These are phyloP conservation scores for Phialemonium atrogriseum DNA, from an alignment of 2,329 filamentous ascomycete species.

Conservation along the genomic window DNA sequence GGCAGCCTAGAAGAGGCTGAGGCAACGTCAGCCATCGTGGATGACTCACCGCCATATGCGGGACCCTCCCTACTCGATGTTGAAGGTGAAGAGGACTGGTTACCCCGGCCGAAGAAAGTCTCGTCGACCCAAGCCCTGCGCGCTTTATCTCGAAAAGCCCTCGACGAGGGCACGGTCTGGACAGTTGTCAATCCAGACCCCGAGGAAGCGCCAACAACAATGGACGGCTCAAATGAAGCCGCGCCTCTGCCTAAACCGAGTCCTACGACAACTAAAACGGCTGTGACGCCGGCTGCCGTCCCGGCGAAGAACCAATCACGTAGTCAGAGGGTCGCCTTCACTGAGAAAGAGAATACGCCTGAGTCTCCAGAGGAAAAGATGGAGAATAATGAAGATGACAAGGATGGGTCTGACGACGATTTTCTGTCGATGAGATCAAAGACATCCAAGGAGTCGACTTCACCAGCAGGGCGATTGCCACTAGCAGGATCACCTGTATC, in stretches of 20 bases:
- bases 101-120: slow-evolving; percentile 23
- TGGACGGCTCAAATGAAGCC: slow-evolving; percentile 9
- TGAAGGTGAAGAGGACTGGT: slow-evolving; percentile 23
- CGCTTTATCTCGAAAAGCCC: slow-evolving; percentile 23
- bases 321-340: neutral
- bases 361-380: slow-evolving; percentile 10
- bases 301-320: too few relatives aligned
- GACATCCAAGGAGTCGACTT: slow-evolving; percentile 8
- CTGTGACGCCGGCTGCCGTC: too few relatives aligned
- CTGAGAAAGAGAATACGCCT: slow-evolving; percentile 1
- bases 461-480: slow-evolving; percentile 6
- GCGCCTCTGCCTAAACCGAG: neutral
- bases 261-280: neutral
- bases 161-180: slow-evolving; percentile 25
- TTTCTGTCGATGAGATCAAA: slow-evolving; percentile 16
- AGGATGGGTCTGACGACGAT: slow-evolving; percentile 13
- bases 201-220: slow-evolving; percentile 9
- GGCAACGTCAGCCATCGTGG: slow-evolving; percentile 7
- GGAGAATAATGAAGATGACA: slow-evolving; percentile 7
- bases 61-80: slow-evolving; percentile 17
- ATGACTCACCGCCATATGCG: slow-evolving; percentile 17
- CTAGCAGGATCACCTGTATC: neutral
- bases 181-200: slow-evolving; percentile 21
- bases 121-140: slow-evolving; percentile 28
- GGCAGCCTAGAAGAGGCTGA: slow-evolving; percentile 8